Evolutionary conservation across 495 filamentous ascomycete species (phyloP), one percentile per base, ranked within the genome.

Genomic region (Hypoxylon lenormandii): DNA sequence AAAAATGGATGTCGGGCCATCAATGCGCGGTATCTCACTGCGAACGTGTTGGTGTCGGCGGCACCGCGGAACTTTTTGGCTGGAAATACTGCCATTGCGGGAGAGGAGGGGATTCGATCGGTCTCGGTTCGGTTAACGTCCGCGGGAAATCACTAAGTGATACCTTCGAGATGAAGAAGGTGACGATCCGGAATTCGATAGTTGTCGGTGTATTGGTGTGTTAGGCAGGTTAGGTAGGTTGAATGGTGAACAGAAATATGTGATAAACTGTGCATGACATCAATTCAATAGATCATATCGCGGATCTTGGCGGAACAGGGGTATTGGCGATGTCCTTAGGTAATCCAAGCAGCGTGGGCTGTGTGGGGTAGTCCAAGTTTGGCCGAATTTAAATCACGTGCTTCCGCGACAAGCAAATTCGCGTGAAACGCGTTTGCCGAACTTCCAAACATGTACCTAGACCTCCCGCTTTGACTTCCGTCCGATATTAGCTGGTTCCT

Each of bases 1-100:
- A 94, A 80, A 79, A 99, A 99, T 0, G 95, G 95, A 69, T 91
- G 92, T 64, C 85, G 87, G 16, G 82, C 74, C 38, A 97, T 84
- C 53, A 80, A 73, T 10, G 81, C 74, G 58, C 95, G 91, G 81
- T 99, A 99, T 19, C 84, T 80, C 40, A 89, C 85, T 5, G 89
- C 91, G 64, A 96, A 78, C n/a, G 85, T 86, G 76, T 86, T 85
- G 22, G 85, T 77, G 58, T 83, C 83, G 66, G 80, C 85, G 26
- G 79, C 75, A 70, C 85, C 82, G 28, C 86, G 86, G 76, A 88
- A 97, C 47, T 90, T 90, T 69, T 93, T 92, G 54, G 84, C 83
- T 49, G 79, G 84, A 70, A 97, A 97, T 37, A 85, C 81, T 18
- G 86, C 86, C 93, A 96, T 96, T 63, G 60, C 19, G 52, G 36